These are phyloP conservation scores for Pulveroboletus sp. DNA, from an alignment of 768 basidiomycete species.

Conservation along the genomic window DNA sequence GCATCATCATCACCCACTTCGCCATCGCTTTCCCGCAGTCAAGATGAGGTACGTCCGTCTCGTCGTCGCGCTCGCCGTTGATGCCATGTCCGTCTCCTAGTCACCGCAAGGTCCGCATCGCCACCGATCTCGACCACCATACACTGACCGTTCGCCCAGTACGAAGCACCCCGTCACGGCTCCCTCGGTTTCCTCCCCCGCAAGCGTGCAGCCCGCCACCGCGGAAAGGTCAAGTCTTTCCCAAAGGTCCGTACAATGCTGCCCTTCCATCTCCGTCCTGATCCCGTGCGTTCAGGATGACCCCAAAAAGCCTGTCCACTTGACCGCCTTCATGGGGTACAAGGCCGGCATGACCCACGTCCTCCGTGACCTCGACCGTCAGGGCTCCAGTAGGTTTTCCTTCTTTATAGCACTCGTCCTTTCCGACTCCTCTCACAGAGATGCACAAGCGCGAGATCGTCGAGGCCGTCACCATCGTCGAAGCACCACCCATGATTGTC, in stretches of 20 bases:
- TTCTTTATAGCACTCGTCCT: background rate
- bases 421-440: conserved; percentile 49
- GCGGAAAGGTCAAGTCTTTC: conserved; percentile 99
- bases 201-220: conserved; percentile 95
- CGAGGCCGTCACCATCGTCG: conserved; percentile 93
- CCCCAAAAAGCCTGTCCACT: conserved; percentile 97
- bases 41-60: conserved; percentile 60
- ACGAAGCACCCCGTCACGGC: conserved; percentile 97
- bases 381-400: conserved; percentile 86
- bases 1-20: conserved; percentile 1
- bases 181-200: conserved; percentile 96
- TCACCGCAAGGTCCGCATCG: conserved; percentile 75
- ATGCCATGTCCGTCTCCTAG: conserved; percentile 34
- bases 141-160: conserved; percentile 47
- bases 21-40: conserved; percentile 24
- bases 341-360: conserved; percentile 99
- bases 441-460: conserved; percentile 99
- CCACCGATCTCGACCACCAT: conserved; percentile 17
- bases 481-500: conserved; percentile 94
- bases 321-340: conserved; percentile 98
- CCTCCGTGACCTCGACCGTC: conserved; percentile 98
- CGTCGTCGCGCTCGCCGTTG: background rate
- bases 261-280: background rate
- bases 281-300: conserved; percentile 67
- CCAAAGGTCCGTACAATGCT: conserved; percentile 68